Evolutionary conservation across 768 basidiomycete genomes (phyloP), one percentile per base, ranked within the genome.

Genomic region (Termitomyces sp.): DNA sequence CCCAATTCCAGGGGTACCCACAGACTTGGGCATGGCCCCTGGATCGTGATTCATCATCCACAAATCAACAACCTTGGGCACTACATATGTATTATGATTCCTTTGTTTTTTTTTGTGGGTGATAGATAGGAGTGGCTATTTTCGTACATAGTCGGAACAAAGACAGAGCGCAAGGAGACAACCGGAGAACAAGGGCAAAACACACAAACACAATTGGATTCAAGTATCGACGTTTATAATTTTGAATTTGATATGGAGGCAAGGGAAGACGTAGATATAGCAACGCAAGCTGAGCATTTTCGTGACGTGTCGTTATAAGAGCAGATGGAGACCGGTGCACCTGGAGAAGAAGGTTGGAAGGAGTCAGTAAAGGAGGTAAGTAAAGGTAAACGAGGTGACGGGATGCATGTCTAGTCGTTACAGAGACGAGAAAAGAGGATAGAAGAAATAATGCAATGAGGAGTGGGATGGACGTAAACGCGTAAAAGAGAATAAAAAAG

Each of bases 361-460:
- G 45, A 18, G 39, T 41, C 45, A 51, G 58, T 55, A 71, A 67
- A 27, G 24, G 18, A 30, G 16, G 57, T 54, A 63, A 68, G 62
- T 71, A 60, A 58, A 55, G 69, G 64, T 67, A 60, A 67, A 65
- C 54, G 62, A 71, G 69, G 73, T 70, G 67, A 65, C 73, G 68
- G 73, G 70, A 72, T 72, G 82, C 81, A 84, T 86, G 79, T 87
- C 84, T 88, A 86, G 81, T 85, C 82, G 80, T 86, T 88, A 87
- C 86, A 85, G 60, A 63, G 70, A 70, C 72, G 69, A 69, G 67
- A 58, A 47, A 53, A 58, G 44, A 44, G 51, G 16, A 58, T 55
- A 27, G 27, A 52, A 37, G 39, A 55, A 53, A 55, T 52, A 50
- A 61, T 55, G 52, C 52, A 34, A 57, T 54, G 54, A 59, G 45